Percentiles rank a stretch among this genome's conserved stretches.
Evolutionary conservation across 768 basidiomycete species (phyloP).

Genomic region (Amanita pseudoporphyria): DNA sequence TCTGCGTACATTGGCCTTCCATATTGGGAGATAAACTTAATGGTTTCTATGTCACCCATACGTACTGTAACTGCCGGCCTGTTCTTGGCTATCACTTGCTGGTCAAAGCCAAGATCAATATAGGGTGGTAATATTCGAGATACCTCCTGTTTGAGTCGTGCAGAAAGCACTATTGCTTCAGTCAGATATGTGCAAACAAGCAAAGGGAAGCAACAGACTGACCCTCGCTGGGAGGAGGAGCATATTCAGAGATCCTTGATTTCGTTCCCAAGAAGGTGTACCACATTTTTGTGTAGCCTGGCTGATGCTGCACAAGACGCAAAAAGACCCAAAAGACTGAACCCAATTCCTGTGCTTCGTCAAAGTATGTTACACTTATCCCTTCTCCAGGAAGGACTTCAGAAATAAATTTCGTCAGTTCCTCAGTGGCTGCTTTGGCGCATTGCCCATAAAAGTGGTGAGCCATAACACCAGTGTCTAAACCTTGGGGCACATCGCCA

Average conservation of each 20-base stretch:
- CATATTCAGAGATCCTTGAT: slow-evolving; percentile 8
- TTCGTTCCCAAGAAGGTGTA: slow-evolving; percentile 10
- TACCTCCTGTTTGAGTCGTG: background rate
- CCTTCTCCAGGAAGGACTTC: background rate
- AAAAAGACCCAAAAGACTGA: slow-evolving; percentile 8
- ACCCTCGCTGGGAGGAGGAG: slow-evolving; percentile 5
- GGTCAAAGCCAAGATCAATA: no score
- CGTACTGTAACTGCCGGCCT: no score
- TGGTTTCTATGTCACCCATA: no score
- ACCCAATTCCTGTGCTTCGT: slow-evolving; percentile 11
- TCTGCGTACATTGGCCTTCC: no score
- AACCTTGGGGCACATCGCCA: background rate
- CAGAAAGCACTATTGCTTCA: background rate
- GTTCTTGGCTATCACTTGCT: no score
- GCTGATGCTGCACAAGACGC: slow-evolving; percentile 9
- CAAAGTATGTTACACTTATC: slow-evolving; percentile 11
- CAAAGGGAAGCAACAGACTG: background rate
- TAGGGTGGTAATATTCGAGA: background rate
- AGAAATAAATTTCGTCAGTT: background rate
- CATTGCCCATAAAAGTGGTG: background rate
- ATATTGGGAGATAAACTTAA: no score
- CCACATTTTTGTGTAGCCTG: slow-evolving; percentile 7
- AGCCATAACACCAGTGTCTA: background rate
- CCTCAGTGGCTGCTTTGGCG: background rate
- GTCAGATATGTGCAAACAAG: background rate